phyloP scores from a whole-genome alignment of 1,284 basidiomycete genomes.

The Ceratobasidium sp. region DNA sequence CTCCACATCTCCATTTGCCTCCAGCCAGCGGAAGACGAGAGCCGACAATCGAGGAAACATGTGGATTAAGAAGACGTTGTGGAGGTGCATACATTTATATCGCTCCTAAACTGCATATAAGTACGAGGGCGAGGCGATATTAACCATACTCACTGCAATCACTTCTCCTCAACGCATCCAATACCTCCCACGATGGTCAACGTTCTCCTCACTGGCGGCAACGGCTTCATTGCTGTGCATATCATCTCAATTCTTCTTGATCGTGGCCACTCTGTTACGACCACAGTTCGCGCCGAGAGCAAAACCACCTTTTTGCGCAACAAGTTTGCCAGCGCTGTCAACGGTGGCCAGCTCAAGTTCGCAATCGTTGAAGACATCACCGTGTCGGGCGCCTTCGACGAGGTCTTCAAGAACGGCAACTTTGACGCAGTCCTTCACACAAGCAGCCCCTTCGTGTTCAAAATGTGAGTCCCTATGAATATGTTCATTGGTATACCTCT shows the following conservation, averaged over 20 bases:
- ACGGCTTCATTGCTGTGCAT: conserved; percentile 43
- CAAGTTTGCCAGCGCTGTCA: conserved; percentile 28
- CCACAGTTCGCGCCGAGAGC: conserved; percentile 41
- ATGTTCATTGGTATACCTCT: neutral
- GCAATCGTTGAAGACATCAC: conserved; percentile 41
- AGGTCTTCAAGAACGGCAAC: conserved; percentile 37
- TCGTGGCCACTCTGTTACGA: conserved; percentile 27
- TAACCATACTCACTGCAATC: no score
- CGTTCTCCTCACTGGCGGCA: conserved; percentile 43
- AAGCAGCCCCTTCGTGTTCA: conserved; percentile 38
- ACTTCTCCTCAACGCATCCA: no score
- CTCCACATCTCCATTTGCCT: no score
- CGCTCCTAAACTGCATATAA: no score
- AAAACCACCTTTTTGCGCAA: conserved; percentile 39
- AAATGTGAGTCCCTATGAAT: conserved; percentile 5
- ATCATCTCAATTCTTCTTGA: conserved; percentile 27
- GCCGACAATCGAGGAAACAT: no score
- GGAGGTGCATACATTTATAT: no score
- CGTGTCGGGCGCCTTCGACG: conserved; percentile 44
- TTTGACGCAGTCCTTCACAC: conserved; percentile 44
- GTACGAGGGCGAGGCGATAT: no score
- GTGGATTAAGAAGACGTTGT: no score
- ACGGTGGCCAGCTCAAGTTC: conserved; percentile 28
- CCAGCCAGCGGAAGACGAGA: no score
- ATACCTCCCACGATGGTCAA: conserved; percentile 46